Evolutionary conservation across 1,284 basidiomycete species (phyloP).

Genomic region (Salmacisia buchloeana): DNA sequence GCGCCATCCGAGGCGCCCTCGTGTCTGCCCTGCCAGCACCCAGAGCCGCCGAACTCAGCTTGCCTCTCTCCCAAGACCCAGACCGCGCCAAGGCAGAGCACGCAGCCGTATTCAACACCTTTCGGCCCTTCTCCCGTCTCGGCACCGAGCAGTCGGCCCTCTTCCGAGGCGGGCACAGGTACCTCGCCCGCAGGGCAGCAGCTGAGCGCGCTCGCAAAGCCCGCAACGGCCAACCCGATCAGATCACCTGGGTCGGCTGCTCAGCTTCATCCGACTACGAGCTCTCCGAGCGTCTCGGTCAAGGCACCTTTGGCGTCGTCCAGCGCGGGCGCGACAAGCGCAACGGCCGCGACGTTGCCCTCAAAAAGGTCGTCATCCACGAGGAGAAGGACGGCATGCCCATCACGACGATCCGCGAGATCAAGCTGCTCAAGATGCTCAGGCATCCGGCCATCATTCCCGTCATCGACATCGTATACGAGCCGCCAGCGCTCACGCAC

Average conservation of each 20-base stretch:
- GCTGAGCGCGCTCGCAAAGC: neutral
- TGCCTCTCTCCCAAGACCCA: neutral
- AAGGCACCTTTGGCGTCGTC: conserved; percentile 50
- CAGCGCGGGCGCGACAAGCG: conserved; percentile 44
- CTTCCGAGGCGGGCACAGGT: neutral
- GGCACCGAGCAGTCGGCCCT: neutral
- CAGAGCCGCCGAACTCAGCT: neutral
- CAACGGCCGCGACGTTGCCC: conserved; percentile 67
- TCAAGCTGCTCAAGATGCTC: conserved; percentile 88
- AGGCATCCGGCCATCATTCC: conserved; percentile 79
- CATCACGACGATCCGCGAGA: conserved; percentile 94
- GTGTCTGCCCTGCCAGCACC: no score
- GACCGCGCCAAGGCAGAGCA: neutral
- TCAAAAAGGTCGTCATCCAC: conserved; percentile 93
- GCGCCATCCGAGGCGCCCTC: no score
- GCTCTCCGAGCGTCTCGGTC: conserved; percentile 42
- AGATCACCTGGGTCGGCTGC: neutral
- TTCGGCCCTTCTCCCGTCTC: neutral
- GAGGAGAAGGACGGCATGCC: conserved; percentile 86
- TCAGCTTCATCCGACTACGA: conserved; percentile 24
- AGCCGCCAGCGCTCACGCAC: conserved; percentile 12
- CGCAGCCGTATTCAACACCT: neutral
- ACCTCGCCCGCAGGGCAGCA: neutral
- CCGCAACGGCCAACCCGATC: neutral
- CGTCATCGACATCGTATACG: conserved; percentile 80